Evolutionary conservation across 805 yeast genomes (phyloP), one percentile per base, ranked within the genome.

Genomic region (Saccharomycopsis synnaedendra): DNA sequence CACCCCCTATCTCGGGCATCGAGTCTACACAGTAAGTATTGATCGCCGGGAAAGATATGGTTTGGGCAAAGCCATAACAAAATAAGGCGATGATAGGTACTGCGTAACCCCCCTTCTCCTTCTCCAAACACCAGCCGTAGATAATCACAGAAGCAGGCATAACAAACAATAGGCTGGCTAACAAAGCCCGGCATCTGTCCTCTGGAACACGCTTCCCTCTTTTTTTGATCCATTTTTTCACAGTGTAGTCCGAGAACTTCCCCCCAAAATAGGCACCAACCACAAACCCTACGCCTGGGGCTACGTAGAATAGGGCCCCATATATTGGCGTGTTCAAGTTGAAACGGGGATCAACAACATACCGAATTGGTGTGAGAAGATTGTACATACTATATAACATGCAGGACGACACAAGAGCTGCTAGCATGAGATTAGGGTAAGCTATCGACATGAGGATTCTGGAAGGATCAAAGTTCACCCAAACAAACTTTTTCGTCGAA

Each of bases 21-120:
- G 75, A 69, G 54, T 77, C 83, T 30, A 76, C 75, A 60, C 80
- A 75, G 56, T 77, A 77, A 3, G 81, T 70, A 54, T 77, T 77
- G 38, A 73, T 56, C 11, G 74, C 67, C 1, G 82, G 79, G 55
- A 74, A 77, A 6, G 68, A 58, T 30, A 70, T 60, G 0, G 80
- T 73, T 56, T 77, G 82, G 0, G 72, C 73, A 42, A 74, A 48
- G 0, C 78, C 82, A 42, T 66, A 63, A 27, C 68, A 30, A 51
- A 75, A 75, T 68, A 76, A 60, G 49, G 67, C 61, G 1, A 76
- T 63, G 5, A 76, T 66, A 0, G 82, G 80, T 3, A 77, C 60
- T 0, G 77, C 74, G 66, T 71, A 69, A 1, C 82, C 81, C 19
- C 81, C 82, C 46, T 66, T 67, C 44, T 67, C 62, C 48, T 68